A percentile compares a stretch with the other conserved stretches of the same genome.
These are phyloP conservation scores for Blastobotrys proliferans DNA, from an alignment of 1,139 yeast genomes.

Conservation along the genomic window DNA sequence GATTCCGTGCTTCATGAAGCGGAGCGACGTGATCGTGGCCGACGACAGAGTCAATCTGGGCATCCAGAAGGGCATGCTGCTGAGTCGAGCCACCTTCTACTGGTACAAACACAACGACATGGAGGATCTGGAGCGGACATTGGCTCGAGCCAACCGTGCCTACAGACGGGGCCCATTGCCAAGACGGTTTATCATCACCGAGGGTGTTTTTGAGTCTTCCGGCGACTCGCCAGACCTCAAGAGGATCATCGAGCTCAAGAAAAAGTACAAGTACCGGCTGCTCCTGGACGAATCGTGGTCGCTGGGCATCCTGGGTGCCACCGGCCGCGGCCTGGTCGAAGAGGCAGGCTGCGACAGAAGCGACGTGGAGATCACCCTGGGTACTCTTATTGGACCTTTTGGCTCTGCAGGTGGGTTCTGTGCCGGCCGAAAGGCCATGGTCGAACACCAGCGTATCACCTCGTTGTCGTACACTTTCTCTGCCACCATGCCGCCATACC, in stretches of 20 bases:
- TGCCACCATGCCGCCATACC: slow-evolving; percentile 91
- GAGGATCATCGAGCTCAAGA: slow-evolving; percentile 67
- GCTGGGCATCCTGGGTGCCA: slow-evolving; percentile 76
- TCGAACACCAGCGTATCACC: slow-evolving; percentile 87
- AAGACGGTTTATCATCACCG: slow-evolving; percentile 86
- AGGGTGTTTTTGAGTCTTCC: slow-evolving; percentile 74
- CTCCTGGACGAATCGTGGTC: slow-evolving; percentile 85
- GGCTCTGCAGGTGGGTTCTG: slow-evolving; percentile 97
- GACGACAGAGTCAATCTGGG: slow-evolving; percentile 77
- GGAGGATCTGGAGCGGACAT: slow-evolving; percentile 69
- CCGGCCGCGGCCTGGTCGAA: slow-evolving; percentile 86
- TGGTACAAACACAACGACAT: slow-evolving; percentile 82
- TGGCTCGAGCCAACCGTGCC: slow-evolving; percentile 55
- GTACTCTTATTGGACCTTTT: slow-evolving; percentile 76
- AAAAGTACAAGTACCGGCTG: slow-evolving; percentile 76
- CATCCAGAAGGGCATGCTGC: slow-evolving; percentile 80
- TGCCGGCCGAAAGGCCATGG: slow-evolving; percentile 79
- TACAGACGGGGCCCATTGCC: slow-evolving; percentile 59
- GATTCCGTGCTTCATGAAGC: slow-evolving; percentile 89
- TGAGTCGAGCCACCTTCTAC: slow-evolving; percentile 80
- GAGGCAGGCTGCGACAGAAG: slow-evolving; percentile 58
- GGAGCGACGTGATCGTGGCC: slow-evolving; percentile 90
- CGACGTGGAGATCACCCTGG: slow-evolving; percentile 74
- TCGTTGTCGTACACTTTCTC: slow-evolving; percentile 89
- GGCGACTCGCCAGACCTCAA: slow-evolving; percentile 81